These are phyloP conservation scores for Verticillium zaregamsianum DNA, from an alignment of 2,329 filamentous ascomycete genomes.

Conservation along the genomic window DNA sequence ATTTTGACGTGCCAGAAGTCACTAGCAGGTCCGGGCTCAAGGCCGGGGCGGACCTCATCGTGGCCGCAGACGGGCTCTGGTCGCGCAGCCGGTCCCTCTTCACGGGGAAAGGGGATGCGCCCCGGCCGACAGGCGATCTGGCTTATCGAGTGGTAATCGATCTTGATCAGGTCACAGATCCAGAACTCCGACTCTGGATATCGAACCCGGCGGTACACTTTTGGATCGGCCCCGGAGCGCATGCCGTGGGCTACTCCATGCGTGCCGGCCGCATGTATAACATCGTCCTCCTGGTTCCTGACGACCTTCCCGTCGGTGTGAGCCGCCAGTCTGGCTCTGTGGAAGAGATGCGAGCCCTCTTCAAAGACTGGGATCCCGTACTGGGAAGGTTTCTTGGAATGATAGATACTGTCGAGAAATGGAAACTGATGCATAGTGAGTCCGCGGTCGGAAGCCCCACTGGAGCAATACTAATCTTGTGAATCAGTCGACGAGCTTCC, in stretches of 20 bases:
- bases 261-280: constrained; percentile 58
- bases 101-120: constrained; percentile 39
- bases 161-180: constrained; percentile 46
- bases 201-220: constrained; percentile 49
- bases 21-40: constrained; percentile 30
- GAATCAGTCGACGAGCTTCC: constrained; percentile 40
- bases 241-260: constrained; percentile 60
- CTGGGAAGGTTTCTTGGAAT: constrained; percentile 35
- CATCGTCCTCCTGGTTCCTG: constrained; percentile 61
- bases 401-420: constrained; percentile 61
- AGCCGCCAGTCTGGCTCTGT: constrained; percentile 47
- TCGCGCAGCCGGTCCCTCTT: constrained; percentile 49
- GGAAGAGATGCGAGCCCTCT: constrained; percentile 57
- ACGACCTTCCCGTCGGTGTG: constrained; percentile 53
- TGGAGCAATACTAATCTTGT: not conserved
- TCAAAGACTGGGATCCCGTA: constrained; percentile 62
- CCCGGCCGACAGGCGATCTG: constrained; percentile 58
- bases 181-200: constrained; percentile 47
- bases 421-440: constrained; percentile 59
- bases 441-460: constrained; percentile 5
- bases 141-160: constrained; percentile 59
- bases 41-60: constrained; percentile 49
- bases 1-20: constrained; percentile 41
- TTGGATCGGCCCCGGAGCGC: constrained; percentile 60
- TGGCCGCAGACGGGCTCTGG: constrained; percentile 63